Evolutionary conservation across 148 eudicot genomes (phyloP).

Genomic region (Simmondsia chinensis): DNA sequence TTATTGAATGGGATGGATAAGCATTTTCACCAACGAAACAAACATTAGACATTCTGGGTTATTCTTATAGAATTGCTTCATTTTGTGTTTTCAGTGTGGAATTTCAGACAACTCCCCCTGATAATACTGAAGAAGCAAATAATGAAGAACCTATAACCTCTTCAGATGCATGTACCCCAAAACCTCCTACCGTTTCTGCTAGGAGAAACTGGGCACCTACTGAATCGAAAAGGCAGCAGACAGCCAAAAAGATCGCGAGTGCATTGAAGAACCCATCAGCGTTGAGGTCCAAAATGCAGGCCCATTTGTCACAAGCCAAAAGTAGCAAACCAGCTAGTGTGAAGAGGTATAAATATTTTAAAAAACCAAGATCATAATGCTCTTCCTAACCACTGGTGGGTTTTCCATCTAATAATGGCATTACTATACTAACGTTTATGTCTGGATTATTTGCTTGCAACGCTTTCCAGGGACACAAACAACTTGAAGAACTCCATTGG

Average conservation of each 20-base stretch:
- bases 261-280: conserved; percentile 58
- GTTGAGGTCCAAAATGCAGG: conserved; percentile 36
- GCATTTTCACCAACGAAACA: too few relatives aligned
- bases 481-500: conserved; percentile 29
- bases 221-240: conserved; percentile 34
- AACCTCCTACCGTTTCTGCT: conserved; percentile 16
- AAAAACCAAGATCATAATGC: background rate
- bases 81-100: conserved; percentile 24
- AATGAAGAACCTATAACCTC: conserved; percentile 2
- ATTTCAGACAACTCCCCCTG: conserved; percentile 7
- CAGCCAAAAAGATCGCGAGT: conserved; percentile 57
- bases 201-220: conserved; percentile 24
- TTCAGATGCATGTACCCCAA: conserved; percentile 61
- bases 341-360: conserved; percentile 28
- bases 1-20: too few relatives aligned
- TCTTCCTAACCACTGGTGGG: too few relatives aligned
- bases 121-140: conserved; percentile 6
- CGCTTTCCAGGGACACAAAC: conserved; percentile 25
- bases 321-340: conserved; percentile 40
- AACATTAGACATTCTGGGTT: too few relatives aligned
- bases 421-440: background rate
- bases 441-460: background rate
- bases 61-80: background rate
- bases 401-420: too few relatives aligned
- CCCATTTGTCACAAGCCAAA: conserved; percentile 46